These are phyloP conservation scores for Nothophytophthora sp. DNA, from an alignment of 352 stramenopile genomes.

Conservation along the genomic window DNA sequence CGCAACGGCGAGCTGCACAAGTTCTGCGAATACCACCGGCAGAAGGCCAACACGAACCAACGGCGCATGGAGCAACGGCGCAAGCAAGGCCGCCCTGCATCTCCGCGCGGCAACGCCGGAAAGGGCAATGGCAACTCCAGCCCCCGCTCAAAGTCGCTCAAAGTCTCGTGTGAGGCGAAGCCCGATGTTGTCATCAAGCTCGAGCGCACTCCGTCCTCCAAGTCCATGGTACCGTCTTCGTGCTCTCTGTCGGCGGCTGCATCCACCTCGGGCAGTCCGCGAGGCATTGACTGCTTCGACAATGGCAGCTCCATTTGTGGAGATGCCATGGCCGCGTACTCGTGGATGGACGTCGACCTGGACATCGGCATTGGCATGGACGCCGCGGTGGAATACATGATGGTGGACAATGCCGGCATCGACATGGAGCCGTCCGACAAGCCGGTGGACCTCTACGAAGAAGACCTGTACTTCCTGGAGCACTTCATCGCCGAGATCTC, in stretches of 20 bases:
- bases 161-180: slow-evolving; percentile 19
- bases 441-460: slow-evolving; percentile 75
- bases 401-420: slow-evolving; percentile 65
- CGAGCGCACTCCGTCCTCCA: slow-evolving; percentile 19
- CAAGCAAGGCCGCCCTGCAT: slow-evolving; percentile 52
- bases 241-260: slow-evolving; percentile 4
- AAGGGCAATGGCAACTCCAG: slow-evolving; percentile 16
- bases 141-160: slow-evolving; percentile 20
- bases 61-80: slow-evolving; percentile 81
- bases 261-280: slow-evolving; percentile 42
- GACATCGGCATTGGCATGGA: slow-evolving; percentile 71
- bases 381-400: slow-evolving; percentile 77
- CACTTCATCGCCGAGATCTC: slow-evolving; percentile 84
- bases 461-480: slow-evolving; percentile 80
- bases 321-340: slow-evolving; percentile 39
- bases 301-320: slow-evolving; percentile 19
- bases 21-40: slow-evolving; percentile 85
- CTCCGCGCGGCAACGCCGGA: slow-evolving; percentile 22
- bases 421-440: slow-evolving; percentile 77
- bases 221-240: slow-evolving; percentile 19
- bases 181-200: slow-evolving; percentile 28
- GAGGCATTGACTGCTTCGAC: slow-evolving; percentile 53
- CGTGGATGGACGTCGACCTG: slow-evolving; percentile 76
- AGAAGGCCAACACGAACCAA: slow-evolving; percentile 87
- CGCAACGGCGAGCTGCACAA: slow-evolving; percentile 85